Percentiles rank a stretch among this genome's conserved stretches.
Conservation (phyloP, 2,329 filamentous ascomycete genomes). For the Stachybotrys elegans region DNA sequence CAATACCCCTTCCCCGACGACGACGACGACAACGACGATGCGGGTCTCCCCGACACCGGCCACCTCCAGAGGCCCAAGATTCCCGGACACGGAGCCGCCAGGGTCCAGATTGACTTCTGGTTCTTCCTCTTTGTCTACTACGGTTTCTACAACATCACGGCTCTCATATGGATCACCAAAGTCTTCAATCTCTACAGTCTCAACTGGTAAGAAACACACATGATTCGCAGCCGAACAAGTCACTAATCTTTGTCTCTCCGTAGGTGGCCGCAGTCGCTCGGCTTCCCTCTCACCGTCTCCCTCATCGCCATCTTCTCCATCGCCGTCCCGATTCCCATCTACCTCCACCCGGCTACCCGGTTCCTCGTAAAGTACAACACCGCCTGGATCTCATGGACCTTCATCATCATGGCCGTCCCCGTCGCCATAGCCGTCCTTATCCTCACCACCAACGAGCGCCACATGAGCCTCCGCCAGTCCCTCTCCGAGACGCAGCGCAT, state of each 20-base stretch:
- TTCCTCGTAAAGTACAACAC: slow-evolving; percentile 59
- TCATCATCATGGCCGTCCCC: slow-evolving; percentile 64
- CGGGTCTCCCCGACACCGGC: slow-evolving; percentile 8
- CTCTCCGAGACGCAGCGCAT: slow-evolving; percentile 64
- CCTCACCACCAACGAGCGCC: slow-evolving; percentile 58
- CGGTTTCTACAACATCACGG: slow-evolving; percentile 62
- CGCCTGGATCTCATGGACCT: slow-evolving; percentile 65
- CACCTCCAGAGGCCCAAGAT: slow-evolving; percentile 31
- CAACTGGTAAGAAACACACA: slow-evolving; percentile 53
- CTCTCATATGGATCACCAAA: slow-evolving; percentile 66
- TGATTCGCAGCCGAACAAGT: too few species aligned
- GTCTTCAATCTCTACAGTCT: slow-evolving; percentile 67
- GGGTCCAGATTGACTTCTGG: slow-evolving; percentile 65
- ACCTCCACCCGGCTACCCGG: slow-evolving; percentile 46
- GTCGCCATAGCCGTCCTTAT: slow-evolving; percentile 62
- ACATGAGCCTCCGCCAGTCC: slow-evolving; percentile 54
- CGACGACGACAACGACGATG: slow-evolving; percentile 24
- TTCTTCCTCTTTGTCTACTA: slow-evolving; percentile 68
- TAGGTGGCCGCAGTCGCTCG: slow-evolving; percentile 58
- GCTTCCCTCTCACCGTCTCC: slow-evolving; percentile 59
- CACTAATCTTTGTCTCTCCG: too few species aligned
- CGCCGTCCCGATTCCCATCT: slow-evolving; percentile 54
- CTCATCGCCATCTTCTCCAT: slow-evolving; percentile 58
- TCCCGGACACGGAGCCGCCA: slow-evolving; percentile 58
- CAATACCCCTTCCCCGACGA: slow-evolving; percentile 51